A percentile compares a stretch with the other conserved stretches of the same genome.
Conservation (phyloP, 2,329 filamentous ascomycete genomes). For the Leptosphaerulina australis region DNA sequence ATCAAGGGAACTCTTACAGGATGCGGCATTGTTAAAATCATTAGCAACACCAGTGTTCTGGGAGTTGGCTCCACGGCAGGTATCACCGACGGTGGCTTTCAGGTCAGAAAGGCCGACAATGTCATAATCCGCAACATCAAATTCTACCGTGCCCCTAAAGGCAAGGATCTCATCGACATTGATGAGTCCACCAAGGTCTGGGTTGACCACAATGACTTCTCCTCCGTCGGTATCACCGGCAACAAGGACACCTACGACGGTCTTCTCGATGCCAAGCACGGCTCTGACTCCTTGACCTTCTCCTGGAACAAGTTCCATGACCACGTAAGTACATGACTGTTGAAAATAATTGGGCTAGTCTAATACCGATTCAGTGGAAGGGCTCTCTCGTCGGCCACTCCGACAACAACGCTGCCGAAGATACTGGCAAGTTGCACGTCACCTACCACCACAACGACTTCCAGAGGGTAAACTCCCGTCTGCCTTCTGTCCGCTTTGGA, state of each 20-base stretch:
- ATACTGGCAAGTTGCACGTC: slow-evolving; percentile 66
- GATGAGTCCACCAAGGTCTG: slow-evolving; percentile 62
- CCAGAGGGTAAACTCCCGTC: slow-evolving; percentile 67
- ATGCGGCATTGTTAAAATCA: slow-evolving; percentile 40
- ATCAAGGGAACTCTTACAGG: slow-evolving; percentile 40
- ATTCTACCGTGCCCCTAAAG: slow-evolving; percentile 60
- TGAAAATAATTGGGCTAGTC: background rate
- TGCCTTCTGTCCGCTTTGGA: slow-evolving; percentile 69
- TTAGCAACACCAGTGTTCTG: slow-evolving; percentile 38
- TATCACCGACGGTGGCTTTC: slow-evolving; percentile 56
- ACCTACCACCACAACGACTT: slow-evolving; percentile 73
- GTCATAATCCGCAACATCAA: slow-evolving; percentile 70
- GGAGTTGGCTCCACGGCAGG: slow-evolving; percentile 53
- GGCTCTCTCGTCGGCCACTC: slow-evolving; percentile 65
- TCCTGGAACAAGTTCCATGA: slow-evolving; percentile 60
- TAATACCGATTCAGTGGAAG: slow-evolving; percentile 54
- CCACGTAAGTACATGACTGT: slow-evolving; percentile 48
- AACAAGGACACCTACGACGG: slow-evolving; percentile 44
- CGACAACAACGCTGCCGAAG: slow-evolving; percentile 59
- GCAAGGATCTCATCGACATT: slow-evolving; percentile 66
- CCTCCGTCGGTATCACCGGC: slow-evolving; percentile 54
- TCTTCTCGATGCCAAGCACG: slow-evolving; percentile 67
- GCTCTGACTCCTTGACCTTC: slow-evolving; percentile 65
- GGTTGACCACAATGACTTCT: slow-evolving; percentile 72
- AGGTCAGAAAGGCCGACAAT: slow-evolving; percentile 61